Percentiles rank a stretch among this genome's conserved stretches.
Evolutionary conservation across 208 protist species (phyloP).

Genomic region (Trypanosoma avium): DNA sequence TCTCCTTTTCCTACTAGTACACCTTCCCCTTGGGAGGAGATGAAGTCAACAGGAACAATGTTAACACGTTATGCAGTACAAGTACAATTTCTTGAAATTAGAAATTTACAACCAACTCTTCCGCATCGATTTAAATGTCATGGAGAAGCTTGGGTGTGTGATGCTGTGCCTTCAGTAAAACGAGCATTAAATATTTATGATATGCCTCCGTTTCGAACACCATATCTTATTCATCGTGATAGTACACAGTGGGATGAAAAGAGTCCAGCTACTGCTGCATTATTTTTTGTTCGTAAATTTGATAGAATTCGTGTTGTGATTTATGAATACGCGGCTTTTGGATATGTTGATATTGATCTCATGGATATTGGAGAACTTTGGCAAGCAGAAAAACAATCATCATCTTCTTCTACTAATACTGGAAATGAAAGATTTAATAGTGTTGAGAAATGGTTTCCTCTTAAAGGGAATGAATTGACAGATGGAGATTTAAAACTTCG

Average conservation of each 20-base stretch:
- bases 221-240: conserved; percentile 47
- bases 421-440: conserved; percentile 29
- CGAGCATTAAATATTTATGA: conserved; percentile 3
- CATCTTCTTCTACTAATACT: background rate
- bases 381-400: too few relatives aligned
- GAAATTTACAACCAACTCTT: conserved; percentile 49
- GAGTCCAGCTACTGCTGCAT: conserved; percentile 25
- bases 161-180: background rate
- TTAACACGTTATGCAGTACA: conserved; percentile 45
- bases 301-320: conserved; percentile 70
- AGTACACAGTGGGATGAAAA: conserved; percentile 46
- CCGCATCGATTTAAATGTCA: conserved; percentile 72
- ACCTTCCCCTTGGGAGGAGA: conserved; percentile 31
- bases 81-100: conserved; percentile 64
- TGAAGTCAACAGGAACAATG: conserved; percentile 30
- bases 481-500: conserved; percentile 48
- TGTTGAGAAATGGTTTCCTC: conserved; percentile 11
- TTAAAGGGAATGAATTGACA: conserved; percentile 20
- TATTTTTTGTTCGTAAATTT: conserved; percentile 72
- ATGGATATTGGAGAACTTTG: conserved; percentile 50
- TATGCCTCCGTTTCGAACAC: conserved; percentile 46
- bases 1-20: conserved; percentile 8
- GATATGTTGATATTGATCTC: conserved; percentile 62
- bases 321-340: conserved; percentile 66
- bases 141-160: conserved; percentile 72